Conservation (phyloP, 164 flowering plant species). For the Magnolia kwangsiensis region DNA sequence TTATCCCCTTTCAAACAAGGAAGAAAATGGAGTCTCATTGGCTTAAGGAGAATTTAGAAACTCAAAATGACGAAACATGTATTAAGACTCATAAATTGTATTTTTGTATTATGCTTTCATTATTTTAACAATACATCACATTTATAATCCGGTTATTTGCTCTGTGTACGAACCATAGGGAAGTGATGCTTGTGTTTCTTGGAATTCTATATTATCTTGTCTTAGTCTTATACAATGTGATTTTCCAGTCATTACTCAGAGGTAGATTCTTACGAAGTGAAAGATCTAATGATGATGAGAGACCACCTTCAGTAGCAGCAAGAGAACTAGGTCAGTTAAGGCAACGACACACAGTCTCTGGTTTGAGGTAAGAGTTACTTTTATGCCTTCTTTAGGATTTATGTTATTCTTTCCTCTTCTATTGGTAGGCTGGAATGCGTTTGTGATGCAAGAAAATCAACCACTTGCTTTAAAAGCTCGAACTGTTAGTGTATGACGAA, state of each 20-base stretch:
- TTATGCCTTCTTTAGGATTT: neutral
- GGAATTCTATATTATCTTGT: neutral
- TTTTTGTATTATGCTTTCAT: neutral
- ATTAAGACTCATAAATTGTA: neutral
- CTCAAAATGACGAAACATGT: neutral
- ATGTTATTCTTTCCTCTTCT: too few species aligned
- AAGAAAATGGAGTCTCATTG: neutral
- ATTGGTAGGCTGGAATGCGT: too few species aligned
- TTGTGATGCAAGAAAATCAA: too few species aligned
- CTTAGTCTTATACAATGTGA: slow-evolving; percentile 5
- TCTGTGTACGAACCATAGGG: neutral
- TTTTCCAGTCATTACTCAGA: slow-evolving; percentile 71
- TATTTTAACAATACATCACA: neutral
- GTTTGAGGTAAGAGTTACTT: slow-evolving; percentile 52
- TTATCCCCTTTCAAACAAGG: neutral
- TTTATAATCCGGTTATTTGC: neutral
- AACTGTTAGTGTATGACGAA: too few species aligned
- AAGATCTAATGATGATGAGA: slow-evolving; percentile 46
- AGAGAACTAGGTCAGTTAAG: slow-evolving; percentile 80
- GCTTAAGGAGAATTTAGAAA: neutral
- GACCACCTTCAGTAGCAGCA: slow-evolving; percentile 61
- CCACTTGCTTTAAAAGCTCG: too few species aligned
- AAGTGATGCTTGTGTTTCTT: neutral
- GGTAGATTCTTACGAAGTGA: slow-evolving; percentile 78
- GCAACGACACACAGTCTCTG: slow-evolving; percentile 80